These are phyloP conservation scores for Fusarium gaditjirri DNA, from an alignment of 2,329 filamentous ascomycete genomes.

Conservation along the genomic window DNA sequence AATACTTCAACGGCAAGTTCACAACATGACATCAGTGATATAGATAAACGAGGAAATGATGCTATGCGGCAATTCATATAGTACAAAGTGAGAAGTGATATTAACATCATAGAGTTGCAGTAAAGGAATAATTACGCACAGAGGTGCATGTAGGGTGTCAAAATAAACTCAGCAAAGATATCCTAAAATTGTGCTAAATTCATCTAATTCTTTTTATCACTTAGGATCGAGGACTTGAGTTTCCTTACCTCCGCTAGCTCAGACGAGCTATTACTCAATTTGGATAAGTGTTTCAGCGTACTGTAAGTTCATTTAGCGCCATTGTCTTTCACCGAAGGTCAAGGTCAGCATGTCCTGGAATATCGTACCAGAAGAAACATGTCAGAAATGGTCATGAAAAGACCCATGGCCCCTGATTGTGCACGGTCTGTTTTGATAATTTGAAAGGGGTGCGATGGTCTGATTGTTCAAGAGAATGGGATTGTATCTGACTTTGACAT, in stretches of 20 bases:
- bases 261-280: slow-evolving; percentile 38
- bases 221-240: too few species aligned
- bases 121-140: slow-evolving; percentile 5
- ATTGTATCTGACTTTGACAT: not conserved
- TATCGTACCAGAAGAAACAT: slow-evolving; percentile 24
- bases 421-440: not conserved
- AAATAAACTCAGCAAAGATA: too few species aligned
- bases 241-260: not conserved
- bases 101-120: not conserved
- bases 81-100: not conserved
- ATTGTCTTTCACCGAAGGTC: slow-evolving; percentile 3
- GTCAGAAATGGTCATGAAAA: not conserved
- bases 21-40: not conserved
- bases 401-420: not conserved
- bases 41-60: not conserved
- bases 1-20: not conserved
- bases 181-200: too few species aligned
- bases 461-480: not conserved
- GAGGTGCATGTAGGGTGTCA: not conserved
- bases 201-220: too few species aligned
- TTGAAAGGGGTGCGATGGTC: not conserved
- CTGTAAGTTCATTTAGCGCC: slow-evolving; percentile 19
- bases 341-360: not conserved
- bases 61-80: slow-evolving; percentile 1
- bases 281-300: slow-evolving; percentile 25